Conservation (phyloP, 1,284 basidiomycete species). For the Tilletia indica region DNA sequence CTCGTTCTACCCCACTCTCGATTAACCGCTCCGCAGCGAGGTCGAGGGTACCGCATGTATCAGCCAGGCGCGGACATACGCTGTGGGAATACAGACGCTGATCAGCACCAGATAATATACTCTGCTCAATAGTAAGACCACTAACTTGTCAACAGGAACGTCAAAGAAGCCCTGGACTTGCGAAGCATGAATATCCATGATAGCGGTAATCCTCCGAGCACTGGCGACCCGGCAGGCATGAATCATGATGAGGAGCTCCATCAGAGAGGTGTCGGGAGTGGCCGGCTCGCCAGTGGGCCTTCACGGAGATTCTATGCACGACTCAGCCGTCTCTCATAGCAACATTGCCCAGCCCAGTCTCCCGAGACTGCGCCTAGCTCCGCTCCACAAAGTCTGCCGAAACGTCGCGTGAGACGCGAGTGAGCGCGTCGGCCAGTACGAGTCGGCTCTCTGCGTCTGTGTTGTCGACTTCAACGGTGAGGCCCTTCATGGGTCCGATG, state of each 20-base stretch:
- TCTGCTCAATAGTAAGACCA: slow-evolving; percentile 74
- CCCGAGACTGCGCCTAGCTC: too few species aligned
- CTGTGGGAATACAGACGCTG: too few species aligned
- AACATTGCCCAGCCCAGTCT: too few species aligned
- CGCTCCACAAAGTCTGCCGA: too few species aligned
- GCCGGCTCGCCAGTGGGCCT: slow-evolving; percentile 32
- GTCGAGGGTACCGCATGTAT: slow-evolving; percentile 96
- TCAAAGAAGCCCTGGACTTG: slow-evolving; percentile 88
- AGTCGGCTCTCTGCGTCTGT: slow-evolving; percentile 85
- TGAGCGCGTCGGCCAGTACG: slow-evolving; percentile 73
- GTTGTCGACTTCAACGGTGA: slow-evolving; percentile 82
- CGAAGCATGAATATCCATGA: slow-evolving; percentile 60
- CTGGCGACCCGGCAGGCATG: slow-evolving; percentile 88
- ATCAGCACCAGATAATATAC: slow-evolving; percentile 77
- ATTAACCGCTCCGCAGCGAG: slow-evolving; percentile 84
- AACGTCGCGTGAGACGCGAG: slow-evolving; percentile 73
- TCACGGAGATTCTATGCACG: too few species aligned
- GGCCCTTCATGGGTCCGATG: slow-evolving; percentile 82
- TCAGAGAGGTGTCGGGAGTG: slow-evolving; percentile 68
- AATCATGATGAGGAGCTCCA: slow-evolving; percentile 99
- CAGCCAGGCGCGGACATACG: slow-evolving; percentile 61
- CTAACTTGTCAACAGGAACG: slow-evolving; percentile 94
- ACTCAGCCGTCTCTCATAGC: too few species aligned
- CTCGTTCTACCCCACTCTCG: slow-evolving; percentile 82
- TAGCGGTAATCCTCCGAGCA: slow-evolving; percentile 91